Evolutionary conservation across 352 stramenopile genomes (phyloP), one percentile per base, ranked within the genome.

Genomic region (Phytophthora melonis): DNA sequence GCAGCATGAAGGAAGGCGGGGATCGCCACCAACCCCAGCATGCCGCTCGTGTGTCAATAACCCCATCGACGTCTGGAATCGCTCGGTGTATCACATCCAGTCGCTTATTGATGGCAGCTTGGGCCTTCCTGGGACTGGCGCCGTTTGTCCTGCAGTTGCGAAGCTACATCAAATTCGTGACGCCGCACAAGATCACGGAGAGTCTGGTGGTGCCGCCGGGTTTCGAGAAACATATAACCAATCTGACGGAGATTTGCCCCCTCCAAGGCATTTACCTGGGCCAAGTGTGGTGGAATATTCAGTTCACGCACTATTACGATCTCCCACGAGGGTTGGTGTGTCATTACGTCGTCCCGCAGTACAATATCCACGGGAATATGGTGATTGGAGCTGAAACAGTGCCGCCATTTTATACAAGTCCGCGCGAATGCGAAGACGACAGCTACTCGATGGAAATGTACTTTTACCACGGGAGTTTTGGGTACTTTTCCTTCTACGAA

Each of bases 391-490:
- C 18, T 5, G 25, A 50, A 23, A 72, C 25, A 21, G 23, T 25
- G 19, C n/a, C 54, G 14, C n/a, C 62, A 18, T 68, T 41, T 56
- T 27, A 27, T 16, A 47, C 27, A 23, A 39, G 19, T 2, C 52
- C 62, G 16, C 18, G 43, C 4, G 67, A 19, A 9, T 72, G 66
- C 19, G 13, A 13, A 5, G 52, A 66, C 2, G 30, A 50, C 14
- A 62, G 58, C 10, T 67, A 58, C 32, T 32, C 21, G 7, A 13
- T 41, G 5, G 14, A 66, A 11, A 43, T 62, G n/a, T 77, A 70
- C 58, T 70, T 63, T 16, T 62, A 67, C n/a, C 58, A 67, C 2
- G 70, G 68, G 7, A 72, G 32, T 16, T 61, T 72, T n/a, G 65
- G 65, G 0, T 72, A 60, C 34, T 72, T 62, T 23, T 67, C 66